Conservation (phyloP, 805 yeast species). For the Groenewaldozyma salmanticensis region DNA sequence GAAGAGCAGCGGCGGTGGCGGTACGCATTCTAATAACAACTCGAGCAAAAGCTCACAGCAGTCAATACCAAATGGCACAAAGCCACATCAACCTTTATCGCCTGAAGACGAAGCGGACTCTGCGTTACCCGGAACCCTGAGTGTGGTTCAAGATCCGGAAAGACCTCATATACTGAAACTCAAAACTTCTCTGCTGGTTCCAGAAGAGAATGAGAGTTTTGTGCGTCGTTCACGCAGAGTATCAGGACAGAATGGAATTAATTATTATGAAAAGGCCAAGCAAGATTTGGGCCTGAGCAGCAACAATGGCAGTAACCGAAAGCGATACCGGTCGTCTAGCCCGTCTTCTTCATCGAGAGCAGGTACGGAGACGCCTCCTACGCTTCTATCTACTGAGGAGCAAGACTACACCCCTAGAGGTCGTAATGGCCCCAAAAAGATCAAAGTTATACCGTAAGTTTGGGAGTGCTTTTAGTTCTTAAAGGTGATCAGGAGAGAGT, state of each 20-base stretch:
- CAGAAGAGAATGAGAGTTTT: conserved; percentile 12
- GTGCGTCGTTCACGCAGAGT: conserved; percentile 10
- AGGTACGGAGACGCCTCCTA: conserved; percentile 11
- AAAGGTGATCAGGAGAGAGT: too few species aligned
- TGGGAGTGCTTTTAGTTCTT: too few species aligned
- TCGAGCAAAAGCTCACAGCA: too few species aligned
- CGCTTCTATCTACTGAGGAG: conserved; percentile 4
- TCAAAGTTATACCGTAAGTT: conserved; percentile 12
- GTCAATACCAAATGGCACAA: conserved; percentile 34
- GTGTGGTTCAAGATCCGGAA: conserved; percentile 10
- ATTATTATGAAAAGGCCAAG: conserved; percentile 13
- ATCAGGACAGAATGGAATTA: conserved; percentile 6
- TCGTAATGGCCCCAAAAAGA: conserved; percentile 3
- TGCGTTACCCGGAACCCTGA: too few species aligned
- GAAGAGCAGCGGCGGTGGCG: background rate
- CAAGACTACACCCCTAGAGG: background rate
- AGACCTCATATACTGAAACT: conserved; percentile 16
- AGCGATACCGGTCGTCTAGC: background rate
- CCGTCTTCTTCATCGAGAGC: conserved; percentile 1
- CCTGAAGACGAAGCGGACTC: background rate
- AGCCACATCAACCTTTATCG: conserved; percentile 39
- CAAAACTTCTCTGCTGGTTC: conserved; percentile 16
- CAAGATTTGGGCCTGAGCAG: conserved; percentile 10
- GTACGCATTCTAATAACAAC: too few species aligned
- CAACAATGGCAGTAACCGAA: background rate